Percentiles rank a stretch among this genome's conserved stretches.
phyloP scores from a whole-genome alignment of 345 rosid species.

The Pseudoturritis turrita region DNA sequence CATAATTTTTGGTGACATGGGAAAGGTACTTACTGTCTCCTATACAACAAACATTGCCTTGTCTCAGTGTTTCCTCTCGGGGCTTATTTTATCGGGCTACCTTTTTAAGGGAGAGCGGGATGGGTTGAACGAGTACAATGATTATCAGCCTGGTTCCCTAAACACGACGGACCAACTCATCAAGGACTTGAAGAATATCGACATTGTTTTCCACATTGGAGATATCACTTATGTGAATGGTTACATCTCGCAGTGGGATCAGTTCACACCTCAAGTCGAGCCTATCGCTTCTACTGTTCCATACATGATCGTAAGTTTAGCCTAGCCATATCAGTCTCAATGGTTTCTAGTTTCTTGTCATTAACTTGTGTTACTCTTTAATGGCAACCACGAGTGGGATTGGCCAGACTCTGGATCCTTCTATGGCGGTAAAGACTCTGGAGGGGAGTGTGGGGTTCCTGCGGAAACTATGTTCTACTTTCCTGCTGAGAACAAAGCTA shows the following conservation, averaged over 20 bases:
- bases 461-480: conserved; percentile 49
- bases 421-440: conserved; percentile 44
- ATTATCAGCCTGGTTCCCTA: conserved; percentile 64
- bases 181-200: conserved; percentile 46
- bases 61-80: neutral
- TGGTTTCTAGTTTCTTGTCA: neutral
- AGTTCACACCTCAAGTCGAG: conserved; percentile 71
- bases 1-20: conserved; percentile 79
- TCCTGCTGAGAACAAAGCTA: conserved; percentile 55
- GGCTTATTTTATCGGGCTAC: neutral
- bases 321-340: neutral
- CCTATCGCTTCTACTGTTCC: conserved; percentile 57
- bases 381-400: conserved; percentile 73
- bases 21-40: conserved; percentile 42
- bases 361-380: conserved; percentile 14
- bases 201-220: conserved; percentile 68
- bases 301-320: conserved; percentile 64
- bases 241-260: conserved; percentile 70
- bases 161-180: conserved; percentile 64
- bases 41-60: neutral
- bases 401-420: conserved; percentile 64
- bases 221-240: conserved; percentile 60
- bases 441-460: conserved; percentile 59
- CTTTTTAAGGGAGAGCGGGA: conserved; percentile 56
- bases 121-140: conserved; percentile 60